phyloP scores from a whole-genome alignment of 768 basidiomycete species.

The Pulveroboletus frians region DNA sequence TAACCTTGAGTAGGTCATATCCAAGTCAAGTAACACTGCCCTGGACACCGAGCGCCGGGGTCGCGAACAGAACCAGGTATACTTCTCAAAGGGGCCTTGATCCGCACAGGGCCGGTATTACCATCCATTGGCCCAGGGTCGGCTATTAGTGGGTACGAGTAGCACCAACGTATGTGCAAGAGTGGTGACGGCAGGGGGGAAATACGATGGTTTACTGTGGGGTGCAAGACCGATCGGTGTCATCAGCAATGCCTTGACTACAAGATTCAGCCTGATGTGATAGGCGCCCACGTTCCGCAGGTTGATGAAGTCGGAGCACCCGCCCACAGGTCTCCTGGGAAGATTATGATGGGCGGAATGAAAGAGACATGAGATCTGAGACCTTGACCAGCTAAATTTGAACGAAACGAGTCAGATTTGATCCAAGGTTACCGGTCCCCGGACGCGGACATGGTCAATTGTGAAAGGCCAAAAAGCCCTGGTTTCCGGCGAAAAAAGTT shows the following conservation, averaged over 20 bases:
- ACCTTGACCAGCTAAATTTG: neutral
- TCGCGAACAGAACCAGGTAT: too few species aligned
- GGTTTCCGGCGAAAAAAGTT: too few species aligned
- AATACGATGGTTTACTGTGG: neutral
- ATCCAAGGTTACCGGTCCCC: too few species aligned
- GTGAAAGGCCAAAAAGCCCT: too few species aligned
- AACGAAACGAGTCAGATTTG: neutral
- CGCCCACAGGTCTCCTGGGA: neutral
- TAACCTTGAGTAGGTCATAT: neutral
- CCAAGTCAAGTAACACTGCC: neutral
- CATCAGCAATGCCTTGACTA: slow-evolving; percentile 16
- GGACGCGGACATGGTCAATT: too few species aligned
- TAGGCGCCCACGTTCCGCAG: too few species aligned
- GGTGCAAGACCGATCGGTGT: neutral
- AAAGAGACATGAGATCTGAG: neutral
- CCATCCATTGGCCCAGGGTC: too few species aligned
- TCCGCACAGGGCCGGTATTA: too few species aligned
- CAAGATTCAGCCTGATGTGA: slow-evolving; percentile 3
- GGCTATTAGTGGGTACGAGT: too few species aligned
- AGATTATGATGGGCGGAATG: neutral
- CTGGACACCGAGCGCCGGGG: neutral
- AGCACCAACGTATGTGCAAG: neutral
- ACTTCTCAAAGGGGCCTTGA: neutral
- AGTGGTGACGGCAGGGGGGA: slow-evolving; percentile 10
- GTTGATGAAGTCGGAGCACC: too few species aligned